phyloP scores from a whole-genome alignment of 345 rosid genomes.

The Lenwebbia sp. region DNA sequence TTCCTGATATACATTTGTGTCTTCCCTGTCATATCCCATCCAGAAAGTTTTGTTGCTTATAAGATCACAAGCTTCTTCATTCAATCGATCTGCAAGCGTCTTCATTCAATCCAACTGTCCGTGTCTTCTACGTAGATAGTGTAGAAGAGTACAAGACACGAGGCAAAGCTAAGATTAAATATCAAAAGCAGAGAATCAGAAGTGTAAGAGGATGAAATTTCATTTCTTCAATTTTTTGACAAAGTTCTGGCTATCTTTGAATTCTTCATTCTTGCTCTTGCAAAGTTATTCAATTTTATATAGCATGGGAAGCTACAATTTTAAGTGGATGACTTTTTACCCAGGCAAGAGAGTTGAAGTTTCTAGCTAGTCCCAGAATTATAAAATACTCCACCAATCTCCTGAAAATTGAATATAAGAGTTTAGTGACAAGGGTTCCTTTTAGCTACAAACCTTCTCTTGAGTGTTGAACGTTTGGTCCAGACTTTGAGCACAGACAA shows the following conservation, averaged over 20 bases:
- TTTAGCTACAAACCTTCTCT: neutral
- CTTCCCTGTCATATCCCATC: neutral
- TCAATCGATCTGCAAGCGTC: neutral
- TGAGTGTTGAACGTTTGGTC: no score
- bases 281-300: neutral
- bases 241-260: neutral
- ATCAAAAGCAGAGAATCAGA: no score
- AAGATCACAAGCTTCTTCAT: neutral
- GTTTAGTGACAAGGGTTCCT: neutral
- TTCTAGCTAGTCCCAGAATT: neutral
- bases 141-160: neutral
- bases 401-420: neutral
- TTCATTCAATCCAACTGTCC: neutral
- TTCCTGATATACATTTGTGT: neutral
- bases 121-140: neutral
- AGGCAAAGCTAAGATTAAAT: no score
- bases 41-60: neutral
- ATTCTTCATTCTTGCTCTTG: neutral
- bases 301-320: neutral
- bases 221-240: neutral
- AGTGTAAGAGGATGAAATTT: neutral
- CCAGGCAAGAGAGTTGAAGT: neutral
- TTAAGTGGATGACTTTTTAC: neutral
- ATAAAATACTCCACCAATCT: neutral
- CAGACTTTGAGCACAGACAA: no score